Conservation (phyloP, 768 basidiomycete genomes). For the Neoboletus magnificus region DNA sequence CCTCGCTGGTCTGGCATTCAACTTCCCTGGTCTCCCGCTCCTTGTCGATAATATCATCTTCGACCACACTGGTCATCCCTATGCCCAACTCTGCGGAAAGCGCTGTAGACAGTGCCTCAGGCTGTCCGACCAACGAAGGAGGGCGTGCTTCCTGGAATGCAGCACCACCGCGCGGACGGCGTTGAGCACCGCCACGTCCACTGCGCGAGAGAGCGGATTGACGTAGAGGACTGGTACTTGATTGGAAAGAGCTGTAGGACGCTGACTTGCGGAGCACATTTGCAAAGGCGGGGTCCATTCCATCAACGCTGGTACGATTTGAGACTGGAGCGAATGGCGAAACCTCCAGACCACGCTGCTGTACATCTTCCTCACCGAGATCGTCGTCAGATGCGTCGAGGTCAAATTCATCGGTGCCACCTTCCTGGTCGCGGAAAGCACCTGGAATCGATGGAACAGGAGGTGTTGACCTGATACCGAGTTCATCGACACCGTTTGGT, state of each 20-base stretch:
- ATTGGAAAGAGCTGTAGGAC: conserved; percentile 40
- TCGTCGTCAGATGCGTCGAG: conserved; percentile 25
- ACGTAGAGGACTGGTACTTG: conserved; percentile 58
- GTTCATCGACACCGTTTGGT: conserved; percentile 36
- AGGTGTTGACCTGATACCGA: conserved; percentile 17
- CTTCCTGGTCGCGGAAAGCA: conserved; percentile 25
- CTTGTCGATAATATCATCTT: conserved; percentile 35
- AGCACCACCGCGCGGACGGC: conserved; percentile 61
- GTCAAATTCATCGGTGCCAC: conserved; percentile 17
- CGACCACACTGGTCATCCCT: conserved; percentile 42
- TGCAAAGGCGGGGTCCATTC: conserved; percentile 85
- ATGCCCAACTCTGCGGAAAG: conserved; percentile 63
- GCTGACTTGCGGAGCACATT: conserved; percentile 64
- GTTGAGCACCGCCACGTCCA: conserved; percentile 46
- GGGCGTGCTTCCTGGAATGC: conserved; percentile 70
- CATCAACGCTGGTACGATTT: conserved; percentile 72
- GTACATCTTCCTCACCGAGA: conserved; percentile 25
- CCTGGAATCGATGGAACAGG: conserved; percentile 35
- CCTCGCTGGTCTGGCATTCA: conserved; percentile 63
- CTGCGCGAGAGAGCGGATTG: conserved; percentile 53
- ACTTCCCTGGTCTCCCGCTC: conserved; percentile 59
- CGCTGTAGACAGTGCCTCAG: conserved; percentile 69
- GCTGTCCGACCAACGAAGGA: conserved; percentile 65
- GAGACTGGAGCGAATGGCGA: conserved; percentile 43
- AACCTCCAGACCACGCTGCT: conserved; percentile 25